A percentile compares a stretch with the other conserved stretches of the same genome.
Conservation (phyloP, 331 rosid genomes). For the Rosa hybrid region DNA sequence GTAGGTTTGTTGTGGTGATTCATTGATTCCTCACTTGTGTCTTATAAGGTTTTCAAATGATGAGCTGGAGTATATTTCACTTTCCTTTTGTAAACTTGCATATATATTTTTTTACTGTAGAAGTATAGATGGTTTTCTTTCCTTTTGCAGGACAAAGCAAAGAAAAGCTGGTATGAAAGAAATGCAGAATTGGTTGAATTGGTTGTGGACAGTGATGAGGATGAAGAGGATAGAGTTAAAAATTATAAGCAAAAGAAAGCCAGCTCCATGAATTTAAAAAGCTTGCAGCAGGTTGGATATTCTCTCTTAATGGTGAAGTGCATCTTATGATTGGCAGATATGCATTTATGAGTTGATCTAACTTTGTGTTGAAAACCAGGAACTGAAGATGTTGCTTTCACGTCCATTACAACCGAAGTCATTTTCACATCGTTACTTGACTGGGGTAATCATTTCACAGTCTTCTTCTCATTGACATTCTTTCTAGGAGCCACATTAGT, state of each 20-base stretch:
- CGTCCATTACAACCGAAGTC: conserved; percentile 80
- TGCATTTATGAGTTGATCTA: not conserved
- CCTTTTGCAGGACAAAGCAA: conserved; percentile 63
- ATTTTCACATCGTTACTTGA: conserved; percentile 83
- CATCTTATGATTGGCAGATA: not conserved
- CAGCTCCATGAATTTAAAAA: conserved; percentile 61
- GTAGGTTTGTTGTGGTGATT: not conserved
- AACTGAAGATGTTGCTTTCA: conserved; percentile 69
- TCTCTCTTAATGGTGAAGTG: conserved; percentile 15
- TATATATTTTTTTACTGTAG: conserved; percentile 9
- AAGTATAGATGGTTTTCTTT: not conserved
- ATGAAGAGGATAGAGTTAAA: conserved; percentile 80
- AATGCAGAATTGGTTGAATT: conserved; percentile 76
- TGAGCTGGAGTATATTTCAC: not conserved
- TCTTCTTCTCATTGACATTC: conserved; percentile 3
- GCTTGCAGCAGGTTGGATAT: conserved; percentile 64
- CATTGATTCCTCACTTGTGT: not conserved
- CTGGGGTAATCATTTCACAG: conserved; percentile 64
- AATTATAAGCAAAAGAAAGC: conserved; percentile 63
- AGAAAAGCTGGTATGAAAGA: conserved; percentile 80
- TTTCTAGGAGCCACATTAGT: not conserved
- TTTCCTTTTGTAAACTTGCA: not conserved
- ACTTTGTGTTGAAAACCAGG: conserved; percentile 46
- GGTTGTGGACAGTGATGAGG: conserved; percentile 56
- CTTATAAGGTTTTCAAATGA: not conserved